phyloP scores from a whole-genome alignment of 1,139 yeast species.

The Kazachstania sp. region DNA sequence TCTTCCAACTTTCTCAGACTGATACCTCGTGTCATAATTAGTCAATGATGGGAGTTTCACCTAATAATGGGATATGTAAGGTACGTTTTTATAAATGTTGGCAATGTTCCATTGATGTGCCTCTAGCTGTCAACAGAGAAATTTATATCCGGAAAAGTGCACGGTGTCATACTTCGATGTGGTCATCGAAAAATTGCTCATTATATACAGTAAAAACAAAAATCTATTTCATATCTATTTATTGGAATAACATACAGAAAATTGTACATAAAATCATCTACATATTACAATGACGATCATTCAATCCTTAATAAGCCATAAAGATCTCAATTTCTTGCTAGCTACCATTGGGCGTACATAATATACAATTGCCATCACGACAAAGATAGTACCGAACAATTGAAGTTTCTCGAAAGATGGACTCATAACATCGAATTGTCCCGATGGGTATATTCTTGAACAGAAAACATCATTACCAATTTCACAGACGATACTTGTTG shows the following conservation, averaged over 20 bases:
- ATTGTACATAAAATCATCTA: not conserved
- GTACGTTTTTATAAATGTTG: no score
- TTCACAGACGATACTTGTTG: conserved; percentile 66
- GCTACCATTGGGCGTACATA: conserved; percentile 53
- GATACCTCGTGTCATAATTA: not conserved
- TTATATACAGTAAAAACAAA: no score
- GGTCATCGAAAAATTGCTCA: no score
- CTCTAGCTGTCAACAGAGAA: no score
- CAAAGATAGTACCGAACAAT: conserved; percentile 51
- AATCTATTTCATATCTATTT: no score
- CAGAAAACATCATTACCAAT: conserved; percentile 67
- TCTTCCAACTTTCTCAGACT: not conserved
- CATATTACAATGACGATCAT: not conserved
- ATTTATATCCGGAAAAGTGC: not conserved
- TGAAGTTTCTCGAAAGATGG: conserved; percentile 59
- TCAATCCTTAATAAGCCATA: conserved; percentile 30
- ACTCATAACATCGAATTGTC: conserved; percentile 70
- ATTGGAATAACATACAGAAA: no score
- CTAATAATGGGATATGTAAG: no score
- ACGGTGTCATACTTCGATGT: not conserved
- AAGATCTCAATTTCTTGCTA: conserved; percentile 37
- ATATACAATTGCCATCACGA: conserved; percentile 40
- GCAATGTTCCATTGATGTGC: no score
- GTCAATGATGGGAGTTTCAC: no score
- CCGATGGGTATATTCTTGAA: conserved; percentile 70